phyloP scores from a whole-genome alignment of 306 rosid species.

The Aeschynomene evenia region DNA sequence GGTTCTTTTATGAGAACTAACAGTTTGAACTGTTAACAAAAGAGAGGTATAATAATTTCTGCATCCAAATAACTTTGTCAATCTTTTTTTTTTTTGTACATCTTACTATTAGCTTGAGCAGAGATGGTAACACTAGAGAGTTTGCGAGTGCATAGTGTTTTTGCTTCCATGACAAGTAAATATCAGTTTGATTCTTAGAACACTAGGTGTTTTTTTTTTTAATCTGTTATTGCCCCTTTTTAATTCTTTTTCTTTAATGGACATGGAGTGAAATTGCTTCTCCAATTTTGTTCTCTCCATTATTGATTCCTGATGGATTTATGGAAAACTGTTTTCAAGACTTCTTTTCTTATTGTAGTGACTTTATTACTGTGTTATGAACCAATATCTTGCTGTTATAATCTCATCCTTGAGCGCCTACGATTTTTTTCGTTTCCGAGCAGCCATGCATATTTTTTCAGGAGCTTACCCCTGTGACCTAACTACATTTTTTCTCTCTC shows the following conservation, averaged over 20 bases:
- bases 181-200: not conserved
- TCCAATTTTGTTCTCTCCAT: not conserved
- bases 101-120: not conserved
- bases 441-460: not conserved
- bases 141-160: constrained; percentile 4
- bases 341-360: not conserved
- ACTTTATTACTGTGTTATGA: constrained; percentile 1
- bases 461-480: constrained; percentile 3
- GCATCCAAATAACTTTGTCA: not conserved
- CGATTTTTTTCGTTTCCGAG: not conserved
- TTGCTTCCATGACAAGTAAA: not conserved
- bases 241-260: not conserved
- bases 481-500: not conserved
- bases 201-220: not conserved
- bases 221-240: not conserved
- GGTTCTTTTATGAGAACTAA: not conserved
- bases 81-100: not conserved
- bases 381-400: not conserved
- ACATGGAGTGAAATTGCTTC: constrained; percentile 2
- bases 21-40: not conserved
- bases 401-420: not conserved
- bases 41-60: not conserved
- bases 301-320: not conserved
- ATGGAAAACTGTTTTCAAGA: not conserved
- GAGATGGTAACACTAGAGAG: not conserved